Base-by-base conservation (phyloP, 176 grass and related monocot genomes). In the Zea luxurians region DNA sequence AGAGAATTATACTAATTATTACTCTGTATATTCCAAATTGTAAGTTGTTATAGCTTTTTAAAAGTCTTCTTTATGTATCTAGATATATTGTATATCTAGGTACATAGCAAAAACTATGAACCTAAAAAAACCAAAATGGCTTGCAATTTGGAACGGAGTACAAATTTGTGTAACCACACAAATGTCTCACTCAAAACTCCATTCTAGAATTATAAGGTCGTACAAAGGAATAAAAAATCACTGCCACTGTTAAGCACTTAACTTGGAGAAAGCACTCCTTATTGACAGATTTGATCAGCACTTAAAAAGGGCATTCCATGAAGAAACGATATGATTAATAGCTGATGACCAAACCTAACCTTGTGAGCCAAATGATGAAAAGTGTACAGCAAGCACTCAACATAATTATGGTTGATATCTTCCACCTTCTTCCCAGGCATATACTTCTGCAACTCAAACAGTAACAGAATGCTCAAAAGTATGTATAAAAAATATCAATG, bases 311-410 rank as follows among this genome's bases (percentile, higher is more conserved):
- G 47, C 65, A 53, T 27, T 78, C 34, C 53, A 44, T 13, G 18
- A 74, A 60, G 36, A 67, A 73, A 83, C 43, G 3, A 41, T 70
- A 91, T 17, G 42, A 45, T 68, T 81, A 55, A 84, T 66, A 82
- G 74, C 58, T 58, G 13, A 55, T 74, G 77, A 70, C 12, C 35
- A 81, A 81, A 83, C 63, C 69, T 64, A 82, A 99, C 96, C 96
- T 99, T 99, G 55, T 95, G 86, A 50, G 96, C 90, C 84, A 91
- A 88, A 87, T 99, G 96, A 52, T 99, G 96, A 79, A 99, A 93
- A 89, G 90, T 81, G 82, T 99, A 99, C 37, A 99, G 78, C 84
- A 95, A 89, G 63, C 92, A 99, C 64, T 99, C 96, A 34, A 92
- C 83, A 82, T 93, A 93, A 85, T 82, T 90, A 79, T 86, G 91